A percentile compares a stretch with the other conserved stretches of the same genome.
These are phyloP conservation scores for Endogone sp. DNA, from an alignment of 192 early-diverging fungal genomes.

Conservation along the genomic window DNA sequence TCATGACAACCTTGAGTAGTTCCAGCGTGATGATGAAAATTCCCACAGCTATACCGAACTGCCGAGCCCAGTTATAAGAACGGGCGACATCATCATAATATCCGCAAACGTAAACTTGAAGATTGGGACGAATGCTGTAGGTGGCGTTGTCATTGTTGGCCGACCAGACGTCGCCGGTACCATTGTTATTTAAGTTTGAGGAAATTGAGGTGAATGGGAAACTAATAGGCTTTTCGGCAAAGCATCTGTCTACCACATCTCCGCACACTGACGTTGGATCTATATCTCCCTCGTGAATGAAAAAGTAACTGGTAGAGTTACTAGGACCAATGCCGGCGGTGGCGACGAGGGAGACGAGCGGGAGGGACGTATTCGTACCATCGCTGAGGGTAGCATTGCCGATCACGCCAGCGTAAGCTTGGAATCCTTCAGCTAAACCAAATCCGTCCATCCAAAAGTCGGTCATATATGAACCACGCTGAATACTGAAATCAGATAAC, in stretches of 20 bases:
- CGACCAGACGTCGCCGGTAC: no score
- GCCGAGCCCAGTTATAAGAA: neutral
- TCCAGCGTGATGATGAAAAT: neutral
- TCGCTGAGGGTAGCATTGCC: neutral
- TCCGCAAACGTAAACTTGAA: neutral
- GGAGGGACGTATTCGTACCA: neutral
- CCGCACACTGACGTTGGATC: neutral
- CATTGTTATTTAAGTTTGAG: neutral
- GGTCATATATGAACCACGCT: neutral
- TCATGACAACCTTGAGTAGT: neutral
- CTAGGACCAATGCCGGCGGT: neutral
- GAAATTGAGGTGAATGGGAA: neutral
- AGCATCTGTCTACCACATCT: neutral
- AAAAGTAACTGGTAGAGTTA: neutral
- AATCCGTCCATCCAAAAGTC: neutral
- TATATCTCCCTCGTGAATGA: neutral
- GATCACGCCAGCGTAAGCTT: slow-evolving; percentile 2
- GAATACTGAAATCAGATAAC: neutral
- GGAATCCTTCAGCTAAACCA: neutral
- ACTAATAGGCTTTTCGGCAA: neutral
- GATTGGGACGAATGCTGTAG: neutral
- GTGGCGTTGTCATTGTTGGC: neutral
- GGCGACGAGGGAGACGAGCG: neutral
- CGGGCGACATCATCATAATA: neutral
- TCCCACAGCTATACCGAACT: neutral